These are phyloP conservation scores for Penicillium rolfsii DNA, from an alignment of 2,329 filamentous ascomycete genomes.

Conservation along the genomic window DNA sequence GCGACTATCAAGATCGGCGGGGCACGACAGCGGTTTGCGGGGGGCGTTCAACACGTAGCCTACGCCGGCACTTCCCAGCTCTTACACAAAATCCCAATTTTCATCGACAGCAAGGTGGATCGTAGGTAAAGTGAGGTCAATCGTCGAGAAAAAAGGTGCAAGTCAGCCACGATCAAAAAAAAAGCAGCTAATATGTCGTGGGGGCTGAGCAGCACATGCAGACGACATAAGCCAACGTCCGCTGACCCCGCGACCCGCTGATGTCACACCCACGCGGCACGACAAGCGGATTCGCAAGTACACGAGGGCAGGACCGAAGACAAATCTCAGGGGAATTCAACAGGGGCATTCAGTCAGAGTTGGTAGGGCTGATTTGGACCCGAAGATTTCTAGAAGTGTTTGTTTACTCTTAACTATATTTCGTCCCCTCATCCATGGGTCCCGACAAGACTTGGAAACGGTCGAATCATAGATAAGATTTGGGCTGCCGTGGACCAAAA, in stretches of 20 bases:
- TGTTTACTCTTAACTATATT: not conserved
- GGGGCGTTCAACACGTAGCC: slow-evolving; percentile 13
- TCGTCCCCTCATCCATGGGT: not conserved
- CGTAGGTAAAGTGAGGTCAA: not conserved
- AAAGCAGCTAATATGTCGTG: slow-evolving; percentile 1
- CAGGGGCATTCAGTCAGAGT: not conserved
- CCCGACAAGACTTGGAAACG: not conserved
- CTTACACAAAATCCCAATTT: not conserved
- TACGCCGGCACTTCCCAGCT: slow-evolving; percentile 8
- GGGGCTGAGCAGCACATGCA: slow-evolving; percentile 13
- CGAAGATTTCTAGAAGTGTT: not conserved
- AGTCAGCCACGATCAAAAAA: not conserved
- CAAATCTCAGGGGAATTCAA: not conserved
- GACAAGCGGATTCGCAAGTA: not conserved
- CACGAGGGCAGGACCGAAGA: not conserved
- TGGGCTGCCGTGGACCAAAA: slow-evolving; percentile 3
- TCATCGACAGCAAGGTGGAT: not conserved
- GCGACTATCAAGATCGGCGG: slow-evolving; percentile 3
- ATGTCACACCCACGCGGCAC: slow-evolving; percentile 34
- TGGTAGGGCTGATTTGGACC: not conserved
- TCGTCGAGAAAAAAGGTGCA: not conserved
- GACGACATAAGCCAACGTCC: slow-evolving; percentile 9
- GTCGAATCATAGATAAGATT: slow-evolving; percentile 4
- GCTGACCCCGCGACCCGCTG: slow-evolving; percentile 35
- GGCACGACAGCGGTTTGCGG: slow-evolving; percentile 12